These are phyloP conservation scores for Amaranthus tricolor DNA, from an alignment of 179 eudicot species.

Conservation along the genomic window DNA sequence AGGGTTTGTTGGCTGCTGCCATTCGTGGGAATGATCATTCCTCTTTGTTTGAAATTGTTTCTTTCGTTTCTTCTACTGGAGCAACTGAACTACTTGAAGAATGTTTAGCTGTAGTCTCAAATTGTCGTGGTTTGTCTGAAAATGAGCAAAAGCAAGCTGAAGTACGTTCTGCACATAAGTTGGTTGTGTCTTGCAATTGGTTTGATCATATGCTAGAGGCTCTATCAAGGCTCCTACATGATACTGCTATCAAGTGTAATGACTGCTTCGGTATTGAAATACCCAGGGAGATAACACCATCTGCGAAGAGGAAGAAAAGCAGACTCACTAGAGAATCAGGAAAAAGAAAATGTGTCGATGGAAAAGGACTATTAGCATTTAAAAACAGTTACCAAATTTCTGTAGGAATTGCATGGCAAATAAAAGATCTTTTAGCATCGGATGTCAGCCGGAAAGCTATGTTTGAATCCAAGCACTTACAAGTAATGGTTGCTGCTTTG, in stretches of 20 bases:
- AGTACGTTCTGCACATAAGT: constrained; percentile 79
- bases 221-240: constrained; percentile 45
- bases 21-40: constrained; percentile 49
- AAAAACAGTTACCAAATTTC: constrained; percentile 58
- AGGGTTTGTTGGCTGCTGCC: constrained; percentile 57
- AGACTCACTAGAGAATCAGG: constrained; percentile 35
- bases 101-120: constrained; percentile 57
- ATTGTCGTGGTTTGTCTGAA: constrained; percentile 50
- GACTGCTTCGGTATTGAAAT: constrained; percentile 45
- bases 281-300: constrained; percentile 35
- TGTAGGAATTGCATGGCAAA: constrained; percentile 82
- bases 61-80: constrained; percentile 43
- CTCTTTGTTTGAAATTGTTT: constrained; percentile 63
- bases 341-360: constrained; percentile 32
- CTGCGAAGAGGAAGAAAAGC: constrained; percentile 50
- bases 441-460: constrained; percentile 55
- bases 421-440: constrained; percentile 68
- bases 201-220: constrained; percentile 65
- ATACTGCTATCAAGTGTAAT: constrained; percentile 52
- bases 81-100: constrained; percentile 50
- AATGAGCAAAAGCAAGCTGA: constrained; percentile 57
- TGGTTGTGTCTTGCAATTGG: constrained; percentile 65
- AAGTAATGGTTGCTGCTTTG: constrained; percentile 43
- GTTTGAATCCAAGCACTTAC: constrained; percentile 47
- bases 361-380: constrained; percentile 41